phyloP scores from a whole-genome alignment of 2,329 filamentous ascomycete genomes.

The Rosellinia necatrix region DNA sequence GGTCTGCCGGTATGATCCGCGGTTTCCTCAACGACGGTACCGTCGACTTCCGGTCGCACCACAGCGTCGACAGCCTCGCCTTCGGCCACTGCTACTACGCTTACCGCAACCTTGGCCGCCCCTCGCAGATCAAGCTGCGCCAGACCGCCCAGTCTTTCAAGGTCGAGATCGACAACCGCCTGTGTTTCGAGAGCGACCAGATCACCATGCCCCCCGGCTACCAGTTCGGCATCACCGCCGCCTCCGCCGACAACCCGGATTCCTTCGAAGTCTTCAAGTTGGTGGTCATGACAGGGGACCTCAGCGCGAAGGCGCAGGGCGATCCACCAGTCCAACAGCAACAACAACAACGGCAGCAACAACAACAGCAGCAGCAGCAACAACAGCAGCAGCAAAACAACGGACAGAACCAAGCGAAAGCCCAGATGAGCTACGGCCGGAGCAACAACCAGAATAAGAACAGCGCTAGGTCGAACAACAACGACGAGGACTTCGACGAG shows the following conservation, averaged over 20 bases:
- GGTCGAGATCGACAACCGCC: conserved; percentile 77
- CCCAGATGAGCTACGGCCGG: conserved; percentile 36
- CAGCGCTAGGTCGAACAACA: conserved; percentile 14
- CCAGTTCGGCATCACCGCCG: conserved; percentile 83
- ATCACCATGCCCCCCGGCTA: conserved; percentile 80
- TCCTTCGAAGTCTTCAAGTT: conserved; percentile 94
- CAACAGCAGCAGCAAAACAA: conserved; percentile 42
- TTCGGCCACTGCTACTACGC: conserved; percentile 91
- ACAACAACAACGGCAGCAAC: conserved; percentile 29
- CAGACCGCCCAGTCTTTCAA: conserved; percentile 69
- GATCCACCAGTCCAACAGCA: conserved; percentile 34
- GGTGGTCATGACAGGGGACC: conserved; percentile 66
- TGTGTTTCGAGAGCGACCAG: conserved; percentile 84
- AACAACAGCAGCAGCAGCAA: conserved; percentile 6
- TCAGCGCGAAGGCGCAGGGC: conserved; percentile 41
- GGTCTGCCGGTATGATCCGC: conserved; percentile 77
- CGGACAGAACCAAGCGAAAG: conserved; percentile 41
- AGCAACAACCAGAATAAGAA: conserved; percentile 26
- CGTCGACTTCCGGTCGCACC: conserved; percentile 76
- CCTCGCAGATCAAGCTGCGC: conserved; percentile 75
- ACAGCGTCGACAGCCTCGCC: conserved; percentile 79
- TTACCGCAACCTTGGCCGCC: conserved; percentile 89
- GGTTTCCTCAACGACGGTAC: conserved; percentile 93
- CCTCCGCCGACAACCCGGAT: conserved; percentile 88
- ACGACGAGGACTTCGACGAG: conserved; percentile 45